Percentiles rank a stretch among this genome's conserved stretches.
These are phyloP conservation scores for Tagetes patula DNA, from an alignment of 129 eudicot genomes.

Conservation along the genomic window DNA sequence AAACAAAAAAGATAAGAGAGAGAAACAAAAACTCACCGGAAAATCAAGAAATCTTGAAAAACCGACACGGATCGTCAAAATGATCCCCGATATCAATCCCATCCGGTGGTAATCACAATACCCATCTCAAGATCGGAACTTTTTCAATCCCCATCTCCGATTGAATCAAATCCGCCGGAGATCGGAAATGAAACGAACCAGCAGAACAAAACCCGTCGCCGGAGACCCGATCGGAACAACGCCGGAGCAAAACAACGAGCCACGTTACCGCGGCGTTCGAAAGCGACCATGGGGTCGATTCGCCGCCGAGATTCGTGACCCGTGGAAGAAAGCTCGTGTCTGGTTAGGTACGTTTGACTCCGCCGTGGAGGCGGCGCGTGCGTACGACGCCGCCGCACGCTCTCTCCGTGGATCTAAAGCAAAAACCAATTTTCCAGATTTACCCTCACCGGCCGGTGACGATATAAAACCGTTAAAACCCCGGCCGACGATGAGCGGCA, in stretches of 20 bases:
- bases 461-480: background rate
- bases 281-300: conserved; percentile 58
- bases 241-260: conserved; percentile 34
- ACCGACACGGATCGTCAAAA: conserved; percentile 24
- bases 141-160: conserved; percentile 22
- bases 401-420: conserved; percentile 59
- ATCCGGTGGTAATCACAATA: conserved; percentile 29
- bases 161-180: conserved; percentile 9
- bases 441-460: conserved; percentile 19
- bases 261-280: conserved; percentile 52
- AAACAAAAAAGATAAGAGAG: conserved; percentile 24
- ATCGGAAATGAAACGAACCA: conserved; percentile 36
- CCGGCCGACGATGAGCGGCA: conserved; percentile 47
- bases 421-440: conserved; percentile 50
- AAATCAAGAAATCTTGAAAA: conserved; percentile 38
- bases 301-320: conserved; percentile 69
- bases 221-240: conserved; percentile 35
- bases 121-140: background rate
- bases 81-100: conserved; percentile 17
- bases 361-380: conserved; percentile 60
- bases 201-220: conserved; percentile 29
- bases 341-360: conserved; percentile 61
- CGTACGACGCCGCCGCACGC: conserved; percentile 61
- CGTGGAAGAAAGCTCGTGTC: conserved; percentile 57
- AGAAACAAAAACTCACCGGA: conserved; percentile 27